Percentiles rank a stretch among this genome's conserved stretches.
These are phyloP conservation scores for Monosporascus sp. DNA, from an alignment of 2,329 filamentous ascomycete species.

Conservation along the genomic window DNA sequence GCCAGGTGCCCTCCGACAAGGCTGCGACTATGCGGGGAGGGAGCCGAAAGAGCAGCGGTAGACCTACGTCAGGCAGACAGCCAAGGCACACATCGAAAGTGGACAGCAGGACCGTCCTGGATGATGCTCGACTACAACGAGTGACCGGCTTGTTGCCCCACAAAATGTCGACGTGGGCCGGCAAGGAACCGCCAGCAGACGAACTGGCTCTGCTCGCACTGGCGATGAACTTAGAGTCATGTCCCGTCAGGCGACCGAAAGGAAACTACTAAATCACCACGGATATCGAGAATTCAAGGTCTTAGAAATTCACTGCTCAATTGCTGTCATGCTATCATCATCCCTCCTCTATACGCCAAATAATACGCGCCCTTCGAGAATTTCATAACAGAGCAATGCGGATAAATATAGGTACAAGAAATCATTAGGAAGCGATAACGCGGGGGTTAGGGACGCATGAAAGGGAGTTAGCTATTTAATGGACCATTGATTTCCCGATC, in stretches of 20 bases:
- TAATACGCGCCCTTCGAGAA: constrained; percentile 1
- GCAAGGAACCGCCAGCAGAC: constrained; percentile 10
- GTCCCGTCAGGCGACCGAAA: constrained; percentile 16
- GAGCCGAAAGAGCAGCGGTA: not conserved
- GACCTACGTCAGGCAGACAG: not conserved
- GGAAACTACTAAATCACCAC: constrained; percentile 7
- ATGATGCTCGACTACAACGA: constrained; percentile 13
- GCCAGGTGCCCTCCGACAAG: not conserved
- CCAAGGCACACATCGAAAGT: not conserved
- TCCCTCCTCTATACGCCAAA: constrained; percentile 6
- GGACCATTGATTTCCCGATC: constrained; percentile 29
- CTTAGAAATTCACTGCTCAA: constrained; percentile 9
- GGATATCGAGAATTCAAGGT: not conserved
- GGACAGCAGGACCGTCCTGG: constrained; percentile 6
- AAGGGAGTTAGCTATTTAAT: constrained; percentile 6
- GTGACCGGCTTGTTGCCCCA: constrained; percentile 18
- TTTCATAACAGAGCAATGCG: not conserved
- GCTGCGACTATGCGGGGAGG: not conserved
- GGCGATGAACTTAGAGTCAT: constrained; percentile 16
- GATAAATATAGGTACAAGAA: constrained; percentile 10
- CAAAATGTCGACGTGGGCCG: constrained; percentile 9
- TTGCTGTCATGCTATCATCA: constrained; percentile 2
- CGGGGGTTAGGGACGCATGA: not conserved
- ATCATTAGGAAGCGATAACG: not conserved
- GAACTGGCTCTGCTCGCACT: constrained; percentile 15